A percentile compares a stretch with the other conserved stretches of the same genome.
These are phyloP conservation scores for Pichia sp. DNA, from an alignment of 1,139 yeast species.

Conservation along the genomic window DNA sequence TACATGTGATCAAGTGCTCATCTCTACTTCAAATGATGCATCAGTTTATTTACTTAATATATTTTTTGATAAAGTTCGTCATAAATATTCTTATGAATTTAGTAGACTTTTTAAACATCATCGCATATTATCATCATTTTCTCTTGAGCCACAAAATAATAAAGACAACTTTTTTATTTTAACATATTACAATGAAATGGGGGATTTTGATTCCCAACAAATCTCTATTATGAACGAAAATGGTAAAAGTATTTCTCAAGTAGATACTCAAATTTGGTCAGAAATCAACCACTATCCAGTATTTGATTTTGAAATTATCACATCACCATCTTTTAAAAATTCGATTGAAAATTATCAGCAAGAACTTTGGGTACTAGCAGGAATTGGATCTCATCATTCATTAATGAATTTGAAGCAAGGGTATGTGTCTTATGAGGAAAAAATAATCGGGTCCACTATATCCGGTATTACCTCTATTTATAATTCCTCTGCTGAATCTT, in stretches of 20 bases:
- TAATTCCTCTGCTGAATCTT: neutral
- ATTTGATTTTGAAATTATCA: constrained; percentile 21
- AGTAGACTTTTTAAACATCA: constrained; percentile 17
- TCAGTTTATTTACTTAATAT: constrained; percentile 25
- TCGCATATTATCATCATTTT: neutral
- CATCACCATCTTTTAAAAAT: constrained; percentile 13
- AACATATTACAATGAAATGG: constrained; percentile 25
- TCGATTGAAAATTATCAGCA: constrained; percentile 19
- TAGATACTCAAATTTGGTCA: constrained; percentile 18
- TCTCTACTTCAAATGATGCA: constrained; percentile 17
- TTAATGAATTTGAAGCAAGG: constrained; percentile 25
- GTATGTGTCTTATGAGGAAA: constrained; percentile 17
- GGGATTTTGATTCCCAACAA: constrained; percentile 19
- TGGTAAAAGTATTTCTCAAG: constrained; percentile 16
- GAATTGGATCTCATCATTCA: constrained; percentile 21
- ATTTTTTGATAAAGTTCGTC: constrained; percentile 16
- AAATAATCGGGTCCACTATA: neutral
- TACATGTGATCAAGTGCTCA: constrained; percentile 25
- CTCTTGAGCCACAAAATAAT: constrained; percentile 4
- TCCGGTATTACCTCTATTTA: neutral
- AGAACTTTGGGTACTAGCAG: constrained; percentile 28
- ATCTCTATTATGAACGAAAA: constrained; percentile 14
- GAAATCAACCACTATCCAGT: constrained; percentile 24
- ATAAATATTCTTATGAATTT: constrained; percentile 16
- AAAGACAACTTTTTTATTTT: constrained; percentile 13